These are phyloP conservation scores for Yamadazyma oceani DNA, from an alignment of 1,139 yeast genomes.

Conservation along the genomic window DNA sequence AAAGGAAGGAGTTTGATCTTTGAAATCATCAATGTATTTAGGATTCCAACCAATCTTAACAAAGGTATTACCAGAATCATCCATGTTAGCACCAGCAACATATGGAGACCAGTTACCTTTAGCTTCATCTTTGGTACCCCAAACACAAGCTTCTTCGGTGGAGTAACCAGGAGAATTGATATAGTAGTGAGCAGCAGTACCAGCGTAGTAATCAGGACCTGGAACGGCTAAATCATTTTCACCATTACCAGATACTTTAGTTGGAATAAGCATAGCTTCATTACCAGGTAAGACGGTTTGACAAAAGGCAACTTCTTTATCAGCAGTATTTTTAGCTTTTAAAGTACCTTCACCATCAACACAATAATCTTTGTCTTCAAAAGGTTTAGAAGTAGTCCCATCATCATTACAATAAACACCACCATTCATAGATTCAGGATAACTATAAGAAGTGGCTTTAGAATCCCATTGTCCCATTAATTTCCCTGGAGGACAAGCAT, in stretches of 20 bases:
- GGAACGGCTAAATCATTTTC: slow-evolving; percentile 73
- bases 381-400: slow-evolving; percentile 68
- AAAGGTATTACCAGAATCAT: slow-evolving; percentile 62
- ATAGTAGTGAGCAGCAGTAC: slow-evolving; percentile 85
- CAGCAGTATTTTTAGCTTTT: slow-evolving; percentile 54
- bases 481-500: slow-evolving; percentile 85
- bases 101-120: slow-evolving; percentile 92
- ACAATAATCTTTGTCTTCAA: slow-evolving; percentile 61
- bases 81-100: slow-evolving; percentile 88
- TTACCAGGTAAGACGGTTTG: slow-evolving; percentile 93
- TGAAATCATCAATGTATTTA: slow-evolving; percentile 65
- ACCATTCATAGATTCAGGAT: slow-evolving; percentile 77
- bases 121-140: slow-evolving; percentile 73
- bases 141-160: slow-evolving; percentile 72
- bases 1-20: slow-evolving; percentile 55
- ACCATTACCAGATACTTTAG: slow-evolving; percentile 52
- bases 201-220: slow-evolving; percentile 68
- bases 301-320: slow-evolving; percentile 72
- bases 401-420: slow-evolving; percentile 74
- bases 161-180: slow-evolving; percentile 85
- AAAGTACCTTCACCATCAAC: slow-evolving; percentile 76
- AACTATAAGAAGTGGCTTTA: slow-evolving; percentile 53
- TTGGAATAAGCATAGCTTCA: slow-evolving; percentile 92
- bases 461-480: slow-evolving; percentile 80
- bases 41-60: slow-evolving; percentile 94